phyloP scores from a whole-genome alignment of 2,329 filamentous ascomycete species.

The Fonsecaea multimorphosa region DNA sequence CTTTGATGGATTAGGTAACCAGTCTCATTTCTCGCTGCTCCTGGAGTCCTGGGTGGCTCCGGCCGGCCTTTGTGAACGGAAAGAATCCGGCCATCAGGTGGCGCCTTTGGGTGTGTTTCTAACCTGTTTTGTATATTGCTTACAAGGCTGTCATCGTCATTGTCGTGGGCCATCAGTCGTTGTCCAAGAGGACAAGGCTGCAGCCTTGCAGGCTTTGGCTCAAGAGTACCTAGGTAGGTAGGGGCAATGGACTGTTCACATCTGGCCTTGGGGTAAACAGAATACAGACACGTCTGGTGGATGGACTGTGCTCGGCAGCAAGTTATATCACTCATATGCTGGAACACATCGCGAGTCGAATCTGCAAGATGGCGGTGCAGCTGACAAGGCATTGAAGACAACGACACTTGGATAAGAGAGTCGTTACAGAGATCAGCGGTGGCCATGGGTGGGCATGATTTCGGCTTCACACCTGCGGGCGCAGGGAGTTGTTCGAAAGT shows the following conservation, averaged over 20 bases:
- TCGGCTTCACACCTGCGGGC: too few relatives aligned
- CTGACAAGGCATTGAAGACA: too few relatives aligned
- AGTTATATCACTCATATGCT: too few relatives aligned
- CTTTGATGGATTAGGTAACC: neutral
- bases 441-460: too few relatives aligned
- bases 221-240: neutral
- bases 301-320: neutral
- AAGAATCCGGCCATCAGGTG: slow-evolving; percentile 1
- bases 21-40: too few relatives aligned
- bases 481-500: too few relatives aligned
- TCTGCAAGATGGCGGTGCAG: too few relatives aligned
- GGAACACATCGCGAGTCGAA: neutral
- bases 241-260: neutral
- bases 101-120: neutral
- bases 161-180: neutral
- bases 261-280: neutral
- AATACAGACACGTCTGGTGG: neutral
- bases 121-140: neutral
- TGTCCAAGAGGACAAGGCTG: neutral
- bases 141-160: neutral
- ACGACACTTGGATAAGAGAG: neutral
- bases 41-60: too few relatives aligned
- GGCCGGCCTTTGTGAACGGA: neutral
- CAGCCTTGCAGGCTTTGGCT: neutral
- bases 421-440: too few relatives aligned